Conservation (phyloP, 306 rosid species). For the Cicer judaicum region DNA sequence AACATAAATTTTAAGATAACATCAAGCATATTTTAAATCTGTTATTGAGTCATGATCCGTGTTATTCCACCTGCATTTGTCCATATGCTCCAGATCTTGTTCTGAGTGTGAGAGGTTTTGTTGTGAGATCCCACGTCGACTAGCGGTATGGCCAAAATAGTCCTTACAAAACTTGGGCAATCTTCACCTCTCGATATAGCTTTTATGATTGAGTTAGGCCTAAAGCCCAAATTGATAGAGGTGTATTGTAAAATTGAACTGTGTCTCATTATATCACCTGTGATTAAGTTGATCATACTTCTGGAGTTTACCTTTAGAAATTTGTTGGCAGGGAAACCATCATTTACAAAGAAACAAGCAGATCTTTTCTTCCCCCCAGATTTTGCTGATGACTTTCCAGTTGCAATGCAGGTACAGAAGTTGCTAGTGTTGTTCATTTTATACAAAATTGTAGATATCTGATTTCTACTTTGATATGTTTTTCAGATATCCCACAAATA, state of each 20-base stretch:
- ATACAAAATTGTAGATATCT: constrained; percentile 36
- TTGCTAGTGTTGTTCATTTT: constrained; percentile 29
- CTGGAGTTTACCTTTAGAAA: constrained; percentile 37
- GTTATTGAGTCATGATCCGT: background rate
- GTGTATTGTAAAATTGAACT: constrained; percentile 35
- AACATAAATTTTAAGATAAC: background rate
- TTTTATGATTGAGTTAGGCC: background rate
- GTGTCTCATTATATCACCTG: constrained; percentile 18
- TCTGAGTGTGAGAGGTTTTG: background rate
- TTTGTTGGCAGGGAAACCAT: constrained; percentile 80
- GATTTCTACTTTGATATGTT: constrained; percentile 31
- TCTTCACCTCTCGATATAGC: background rate
- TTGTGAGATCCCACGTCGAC: background rate
- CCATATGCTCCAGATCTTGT: background rate
- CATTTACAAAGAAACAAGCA: constrained; percentile 97
- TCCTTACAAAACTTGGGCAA: constrained; percentile 1
- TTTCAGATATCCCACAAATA: constrained; percentile 96
- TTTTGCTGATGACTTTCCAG: constrained; percentile 99
- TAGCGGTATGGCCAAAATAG: background rate
- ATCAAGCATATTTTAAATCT: background rate
- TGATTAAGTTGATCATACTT: constrained; percentile 31
- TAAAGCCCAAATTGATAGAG: background rate
- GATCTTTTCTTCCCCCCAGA: constrained; percentile 99
- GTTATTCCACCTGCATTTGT: background rate
- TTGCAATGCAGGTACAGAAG: constrained; percentile 91